These are phyloP conservation scores for Zygosaccharomyces pseudobailii DNA, from an alignment of 1,139 yeast species.

Conservation along the genomic window DNA sequence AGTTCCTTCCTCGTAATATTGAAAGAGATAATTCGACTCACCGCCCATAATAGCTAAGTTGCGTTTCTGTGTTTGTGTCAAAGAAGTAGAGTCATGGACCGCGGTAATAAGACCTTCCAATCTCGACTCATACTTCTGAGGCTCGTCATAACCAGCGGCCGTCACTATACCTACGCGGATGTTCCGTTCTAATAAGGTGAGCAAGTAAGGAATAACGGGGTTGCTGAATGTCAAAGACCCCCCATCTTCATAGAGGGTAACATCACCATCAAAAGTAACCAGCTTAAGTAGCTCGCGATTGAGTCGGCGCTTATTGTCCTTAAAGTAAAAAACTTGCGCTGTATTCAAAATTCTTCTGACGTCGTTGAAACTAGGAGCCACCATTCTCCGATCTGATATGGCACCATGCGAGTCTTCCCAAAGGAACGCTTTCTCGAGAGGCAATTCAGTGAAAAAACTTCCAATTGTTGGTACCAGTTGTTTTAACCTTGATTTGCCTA, in stretches of 20 bases:
- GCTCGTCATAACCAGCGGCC: slow-evolving; percentile 95
- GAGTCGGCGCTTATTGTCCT: slow-evolving; percentile 33
- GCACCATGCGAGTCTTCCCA: slow-evolving; percentile 75
- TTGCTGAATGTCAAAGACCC: slow-evolving; percentile 55
- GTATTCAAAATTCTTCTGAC: slow-evolving; percentile 73
- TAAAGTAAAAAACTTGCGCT: slow-evolving; percentile 71
- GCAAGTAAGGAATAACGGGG: slow-evolving; percentile 55
- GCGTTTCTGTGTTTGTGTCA: slow-evolving; percentile 52
- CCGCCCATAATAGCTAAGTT: slow-evolving; percentile 90
- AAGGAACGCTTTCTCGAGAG: slow-evolving; percentile 77
- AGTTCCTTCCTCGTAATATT: slow-evolving; percentile 42
- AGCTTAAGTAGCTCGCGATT: slow-evolving; percentile 44
- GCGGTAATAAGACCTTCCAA: slow-evolving; percentile 71
- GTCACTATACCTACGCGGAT: slow-evolving; percentile 88
- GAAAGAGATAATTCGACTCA: slow-evolving; percentile 82
- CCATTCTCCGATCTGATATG: slow-evolving; percentile 76
- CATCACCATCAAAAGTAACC: slow-evolving; percentile 95
- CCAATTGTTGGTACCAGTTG: slow-evolving; percentile 87
- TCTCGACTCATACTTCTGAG: slow-evolving; percentile 68
- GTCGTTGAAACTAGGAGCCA: slow-evolving; percentile 94
- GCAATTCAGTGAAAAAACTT: slow-evolving; percentile 74
- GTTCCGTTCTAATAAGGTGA: slow-evolving; percentile 52
- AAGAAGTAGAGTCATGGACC: slow-evolving; percentile 40
- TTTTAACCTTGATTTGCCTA: slow-evolving; percentile 52
- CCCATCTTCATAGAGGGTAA: slow-evolving; percentile 92